Conservation (phyloP, 805 yeast species). For the Candida insectorum region DNA sequence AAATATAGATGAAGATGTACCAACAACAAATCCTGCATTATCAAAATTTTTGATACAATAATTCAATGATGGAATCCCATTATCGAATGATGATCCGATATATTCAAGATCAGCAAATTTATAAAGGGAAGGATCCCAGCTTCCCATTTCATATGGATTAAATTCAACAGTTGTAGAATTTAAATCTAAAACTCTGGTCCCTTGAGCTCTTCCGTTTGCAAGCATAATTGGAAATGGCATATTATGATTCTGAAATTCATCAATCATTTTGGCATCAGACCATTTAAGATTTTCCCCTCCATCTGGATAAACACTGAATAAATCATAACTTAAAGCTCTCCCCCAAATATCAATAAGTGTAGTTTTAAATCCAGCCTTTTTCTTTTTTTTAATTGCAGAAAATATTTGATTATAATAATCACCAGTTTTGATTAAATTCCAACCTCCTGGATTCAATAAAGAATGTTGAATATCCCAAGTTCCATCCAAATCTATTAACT, state of each 20-base stretch:
- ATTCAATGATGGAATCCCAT: conserved; percentile 16
- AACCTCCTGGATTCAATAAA: conserved; percentile 61
- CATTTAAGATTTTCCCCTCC: conserved; percentile 25
- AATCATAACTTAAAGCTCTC: conserved; percentile 31
- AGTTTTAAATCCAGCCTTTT: conserved; percentile 39
- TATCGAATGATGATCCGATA: conserved; percentile 24
- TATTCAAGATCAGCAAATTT: conserved; percentile 28
- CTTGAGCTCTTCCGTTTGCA: conserved; percentile 63
- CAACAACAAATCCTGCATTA: conserved; percentile 39
- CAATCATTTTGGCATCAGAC: conserved; percentile 9
- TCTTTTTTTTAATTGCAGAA: conserved; percentile 16
- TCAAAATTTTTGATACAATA: conserved; percentile 29
- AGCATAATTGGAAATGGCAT: conserved; percentile 41
- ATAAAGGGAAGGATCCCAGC: conserved; percentile 39
- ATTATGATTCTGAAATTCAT: conserved; percentile 44
- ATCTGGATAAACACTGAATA: conserved; percentile 15
- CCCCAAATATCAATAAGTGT: conserved; percentile 41
- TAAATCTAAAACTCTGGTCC: conserved; percentile 47
- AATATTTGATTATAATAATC: conserved; percentile 42
- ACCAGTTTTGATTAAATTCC: conserved; percentile 49
- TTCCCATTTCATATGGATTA: conserved; percentile 38
- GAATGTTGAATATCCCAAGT: conserved; percentile 52
- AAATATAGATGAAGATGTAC: conserved; percentile 38
- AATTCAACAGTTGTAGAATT: conserved; percentile 62
- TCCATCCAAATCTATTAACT: conserved; percentile 24